Base-by-base conservation (phyloP, 2,329 filamentous ascomycete genomes). In the Aspergillus fumigatus region DNA sequence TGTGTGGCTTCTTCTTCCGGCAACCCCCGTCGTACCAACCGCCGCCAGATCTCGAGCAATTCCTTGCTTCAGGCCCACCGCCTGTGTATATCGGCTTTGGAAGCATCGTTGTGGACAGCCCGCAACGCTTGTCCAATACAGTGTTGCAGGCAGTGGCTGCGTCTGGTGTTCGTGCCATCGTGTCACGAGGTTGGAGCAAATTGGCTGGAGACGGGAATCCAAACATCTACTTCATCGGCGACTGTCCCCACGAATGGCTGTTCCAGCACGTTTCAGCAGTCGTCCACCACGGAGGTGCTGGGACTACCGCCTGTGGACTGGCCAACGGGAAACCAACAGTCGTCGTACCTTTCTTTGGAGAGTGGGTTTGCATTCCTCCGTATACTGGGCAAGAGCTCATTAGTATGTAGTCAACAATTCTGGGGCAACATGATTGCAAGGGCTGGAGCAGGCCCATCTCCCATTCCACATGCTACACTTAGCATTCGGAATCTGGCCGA, bases 251-350 rank as follows among this genome's bases (percentile, higher is more conserved):
- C 53, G 80, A 84, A 56, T 85, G 82, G 83, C 72, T 85, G 0
- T 85, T 85, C 59, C 75, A 82, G 57, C 74, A 77, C 17, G 82
- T 85, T 1, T 75, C 79, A 0, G 77, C 76, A 14, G 82, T 85
- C 0, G 75, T 85, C 0, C 83, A 86, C 57, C 82, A 86, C 52
- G 83, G 83, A 21, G 83, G 83, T 7, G 83, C 83, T 14, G 83
- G 83, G 3, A 85, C 82, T 0, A 84, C 83, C 2, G 82, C 83
- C 1, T 79, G 77, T 40, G 82, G 83, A 1, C 74, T 85, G 4
- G 66, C 73, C 2, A 75, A 80, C 49, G 82, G 78, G 0, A 70
- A 74, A 19, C 82, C 83, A 0, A 85, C 82, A 0, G 67, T 79
- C 0, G 75, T 85, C 21, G 77, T 85, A 0, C 83, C 82, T 0